Conservation (phyloP, 371 early-diverging fungal genomes). For the Saksenaea vasiformis region DNA sequence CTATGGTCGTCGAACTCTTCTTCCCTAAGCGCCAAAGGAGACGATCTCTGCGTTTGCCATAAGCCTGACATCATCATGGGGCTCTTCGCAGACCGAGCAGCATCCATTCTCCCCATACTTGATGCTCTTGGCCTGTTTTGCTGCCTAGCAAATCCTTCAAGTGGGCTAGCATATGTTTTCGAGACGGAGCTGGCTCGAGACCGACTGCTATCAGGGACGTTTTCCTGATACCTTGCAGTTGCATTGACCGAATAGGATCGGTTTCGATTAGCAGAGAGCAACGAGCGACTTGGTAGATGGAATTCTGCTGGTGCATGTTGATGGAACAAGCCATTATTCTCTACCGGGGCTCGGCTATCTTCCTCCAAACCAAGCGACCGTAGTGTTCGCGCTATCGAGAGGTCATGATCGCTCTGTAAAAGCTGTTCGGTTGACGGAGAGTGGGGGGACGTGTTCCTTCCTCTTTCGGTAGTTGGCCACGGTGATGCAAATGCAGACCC, state of each 20-base stretch:
- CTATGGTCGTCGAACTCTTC: constrained; percentile 33
- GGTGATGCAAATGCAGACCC: constrained; percentile 61
- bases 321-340: constrained; percentile 11
- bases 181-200: constrained; percentile 34
- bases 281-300: neutral
- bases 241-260: constrained; percentile 78
- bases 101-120: constrained; percentile 63
- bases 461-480: constrained; percentile 50
- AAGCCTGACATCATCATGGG: constrained; percentile 23
- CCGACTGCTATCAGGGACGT: neutral
- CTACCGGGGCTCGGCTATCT: constrained; percentile 17
- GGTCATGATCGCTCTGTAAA: constrained; percentile 59
- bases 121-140: constrained; percentile 64
- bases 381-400: constrained; percentile 71
- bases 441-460: constrained; percentile 30
- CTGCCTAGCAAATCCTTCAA: constrained; percentile 53
- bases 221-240: constrained; percentile 56
- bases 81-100: constrained; percentile 23
- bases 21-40: constrained; percentile 40
- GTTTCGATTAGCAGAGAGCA: constrained; percentile 49
- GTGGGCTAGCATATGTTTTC: constrained; percentile 30
- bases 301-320: neutral
- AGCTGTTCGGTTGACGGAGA: constrained; percentile 64
- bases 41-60: constrained; percentile 47
- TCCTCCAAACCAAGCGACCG: constrained; percentile 82